These are phyloP conservation scores for Glaciozyma martinii DNA, from an alignment of 768 basidiomycete species.

Conservation along the genomic window DNA sequence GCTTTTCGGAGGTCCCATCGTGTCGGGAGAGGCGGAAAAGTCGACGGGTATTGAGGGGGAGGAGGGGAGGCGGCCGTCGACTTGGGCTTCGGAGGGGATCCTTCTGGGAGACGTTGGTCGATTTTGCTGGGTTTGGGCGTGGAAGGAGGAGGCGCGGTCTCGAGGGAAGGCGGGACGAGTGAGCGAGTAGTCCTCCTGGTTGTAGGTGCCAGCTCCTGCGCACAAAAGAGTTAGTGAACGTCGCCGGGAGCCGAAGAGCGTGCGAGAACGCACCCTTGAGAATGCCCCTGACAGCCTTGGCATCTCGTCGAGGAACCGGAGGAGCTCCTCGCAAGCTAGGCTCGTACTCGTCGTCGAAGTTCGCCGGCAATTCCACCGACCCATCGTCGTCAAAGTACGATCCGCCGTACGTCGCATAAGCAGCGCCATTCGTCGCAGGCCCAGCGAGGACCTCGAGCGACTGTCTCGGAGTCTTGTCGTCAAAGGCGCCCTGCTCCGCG, in stretches of 20 bases:
- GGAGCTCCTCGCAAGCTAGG: constrained; percentile 16
- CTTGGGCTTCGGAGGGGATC: constrained; percentile 30
- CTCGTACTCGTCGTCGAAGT: constrained; percentile 55
- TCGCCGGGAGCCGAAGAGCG: background rate
- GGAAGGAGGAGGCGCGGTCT: constrained; percentile 32
- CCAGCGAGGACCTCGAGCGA: constrained; percentile 28
- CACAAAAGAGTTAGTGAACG: background rate
- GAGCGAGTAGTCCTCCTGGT: constrained; percentile 67
- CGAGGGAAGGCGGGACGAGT: constrained; percentile 55
- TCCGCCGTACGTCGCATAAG: constrained; percentile 16
- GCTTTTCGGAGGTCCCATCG: constrained; percentile 25
- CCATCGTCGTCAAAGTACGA: constrained; percentile 51
- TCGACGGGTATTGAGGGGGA: constrained; percentile 21
- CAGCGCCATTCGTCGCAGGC: constrained; percentile 7
- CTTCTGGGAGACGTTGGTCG: constrained; percentile 45
- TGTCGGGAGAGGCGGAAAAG: constrained; percentile 2
- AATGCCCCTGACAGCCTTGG: constrained; percentile 66
- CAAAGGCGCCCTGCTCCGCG: background rate
- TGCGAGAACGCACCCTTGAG: constrained; percentile 61
- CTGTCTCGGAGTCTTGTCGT: constrained; percentile 10
- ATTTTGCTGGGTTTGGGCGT: constrained; percentile 26
- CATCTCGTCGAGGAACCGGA: constrained; percentile 26
- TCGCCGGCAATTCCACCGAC: constrained; percentile 55
- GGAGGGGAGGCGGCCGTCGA: constrained; percentile 26
- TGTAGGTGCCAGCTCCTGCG: constrained; percentile 60